Percentiles rank a stretch among this genome's conserved stretches.
Evolutionary conservation across 2,329 filamentous ascomycete species (phyloP).

Genomic region (Lasiodiplodia hormozganensis): DNA sequence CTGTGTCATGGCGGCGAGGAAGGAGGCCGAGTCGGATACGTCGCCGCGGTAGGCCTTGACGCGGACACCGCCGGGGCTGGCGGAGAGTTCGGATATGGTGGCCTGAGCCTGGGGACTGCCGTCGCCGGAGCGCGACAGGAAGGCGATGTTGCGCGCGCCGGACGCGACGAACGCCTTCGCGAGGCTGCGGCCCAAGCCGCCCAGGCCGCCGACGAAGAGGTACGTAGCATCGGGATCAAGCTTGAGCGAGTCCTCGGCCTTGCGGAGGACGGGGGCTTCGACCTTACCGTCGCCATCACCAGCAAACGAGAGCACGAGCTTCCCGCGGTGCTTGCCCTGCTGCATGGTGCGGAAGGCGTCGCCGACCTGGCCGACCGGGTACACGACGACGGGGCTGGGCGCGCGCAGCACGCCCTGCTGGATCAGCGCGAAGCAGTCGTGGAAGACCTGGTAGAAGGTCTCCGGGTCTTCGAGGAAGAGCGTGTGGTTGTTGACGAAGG

Average conservation of each 20-base stretch:
- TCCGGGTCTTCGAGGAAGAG: background rate
- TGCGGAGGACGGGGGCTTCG: slow-evolving; percentile 16
- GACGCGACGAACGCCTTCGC: slow-evolving; percentile 32
- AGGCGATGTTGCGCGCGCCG: slow-evolving; percentile 25
- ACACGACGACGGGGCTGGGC: slow-evolving; percentile 33
- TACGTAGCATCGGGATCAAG: slow-evolving; percentile 32
- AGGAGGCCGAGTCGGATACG: too few relatives aligned
- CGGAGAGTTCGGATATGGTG: too few relatives aligned
- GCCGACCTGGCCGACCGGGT: slow-evolving; percentile 31
- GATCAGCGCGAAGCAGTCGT: background rate
- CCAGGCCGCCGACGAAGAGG: slow-evolving; percentile 37
- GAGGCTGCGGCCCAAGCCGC: slow-evolving; percentile 35
- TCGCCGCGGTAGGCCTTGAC: too few relatives aligned
- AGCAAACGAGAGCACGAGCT: slow-evolving; percentile 33
- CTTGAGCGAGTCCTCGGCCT: slow-evolving; percentile 19
- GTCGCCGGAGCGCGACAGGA: slow-evolving; percentile 31
- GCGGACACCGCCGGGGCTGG: too few relatives aligned
- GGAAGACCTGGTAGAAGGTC: slow-evolving; percentile 5
- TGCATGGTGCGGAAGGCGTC: slow-evolving; percentile 35
- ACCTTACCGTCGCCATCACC: slow-evolving; percentile 9
- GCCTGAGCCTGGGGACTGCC: too few relatives aligned
- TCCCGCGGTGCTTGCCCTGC: slow-evolving; percentile 30
- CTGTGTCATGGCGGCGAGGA: background rate
- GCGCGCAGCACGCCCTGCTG: slow-evolving; percentile 38
- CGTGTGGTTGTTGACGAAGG: background rate